Conservation (phyloP, 495 filamentous ascomycete genomes). For the Aspergillus nidulans region DNA sequence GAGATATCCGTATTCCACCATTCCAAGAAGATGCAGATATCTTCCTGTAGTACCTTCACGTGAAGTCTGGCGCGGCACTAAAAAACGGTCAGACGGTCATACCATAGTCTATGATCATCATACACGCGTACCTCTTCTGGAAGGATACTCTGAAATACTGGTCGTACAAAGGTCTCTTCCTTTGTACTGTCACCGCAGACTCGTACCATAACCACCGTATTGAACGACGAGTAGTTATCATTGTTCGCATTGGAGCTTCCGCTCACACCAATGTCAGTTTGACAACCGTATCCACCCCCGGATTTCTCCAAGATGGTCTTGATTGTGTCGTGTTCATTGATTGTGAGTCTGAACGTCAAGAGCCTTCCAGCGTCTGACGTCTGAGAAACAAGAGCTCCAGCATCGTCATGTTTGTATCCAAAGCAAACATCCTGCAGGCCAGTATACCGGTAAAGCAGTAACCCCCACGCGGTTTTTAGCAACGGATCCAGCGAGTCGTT, state of each 20-base stretch:
- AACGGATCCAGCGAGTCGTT: constrained; percentile 26
- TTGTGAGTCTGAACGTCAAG: constrained; percentile 22
- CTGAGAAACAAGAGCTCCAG: constrained; percentile 21
- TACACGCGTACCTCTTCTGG: constrained; percentile 29
- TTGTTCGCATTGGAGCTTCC: constrained; percentile 6
- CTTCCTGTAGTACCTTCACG: constrained; percentile 37
- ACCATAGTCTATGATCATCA: background rate
- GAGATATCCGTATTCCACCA: constrained; percentile 44
- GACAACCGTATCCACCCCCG: constrained; percentile 2
- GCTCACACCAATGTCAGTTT: constrained; percentile 8
- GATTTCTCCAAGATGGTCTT: constrained; percentile 30
- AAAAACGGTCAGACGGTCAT: constrained; percentile 3
- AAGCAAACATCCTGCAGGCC: constrained; percentile 53
- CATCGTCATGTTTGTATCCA: constrained; percentile 42
- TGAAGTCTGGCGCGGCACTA: constrained; percentile 46
- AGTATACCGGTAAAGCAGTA: constrained; percentile 52
- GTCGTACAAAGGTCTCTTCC: constrained; percentile 20
- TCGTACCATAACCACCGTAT: constrained; percentile 40
- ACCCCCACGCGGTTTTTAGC: constrained; percentile 50
- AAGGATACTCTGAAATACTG: constrained; percentile 28
- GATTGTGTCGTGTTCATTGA: constrained; percentile 32
- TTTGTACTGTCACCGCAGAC: constrained; percentile 24
- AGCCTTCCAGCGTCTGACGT: constrained; percentile 15
- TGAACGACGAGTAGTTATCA: constrained; percentile 27
- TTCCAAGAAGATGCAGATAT: constrained; percentile 44